Conservation (phyloP, 2,329 filamentous ascomycete species). For the Diaporthe citriasiana region DNA sequence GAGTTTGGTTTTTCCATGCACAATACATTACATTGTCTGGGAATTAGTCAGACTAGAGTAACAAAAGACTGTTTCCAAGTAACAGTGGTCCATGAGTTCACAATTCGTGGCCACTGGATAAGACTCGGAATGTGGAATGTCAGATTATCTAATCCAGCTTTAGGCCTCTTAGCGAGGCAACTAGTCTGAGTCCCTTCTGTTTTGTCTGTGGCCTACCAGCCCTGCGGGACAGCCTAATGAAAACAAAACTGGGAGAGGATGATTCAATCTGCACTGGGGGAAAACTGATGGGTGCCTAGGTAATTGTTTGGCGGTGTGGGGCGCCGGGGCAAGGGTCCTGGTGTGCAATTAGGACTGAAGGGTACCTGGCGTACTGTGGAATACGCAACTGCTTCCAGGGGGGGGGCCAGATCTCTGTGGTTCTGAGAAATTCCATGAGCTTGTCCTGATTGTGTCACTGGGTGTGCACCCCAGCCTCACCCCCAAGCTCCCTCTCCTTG, state of each 20-base stretch:
- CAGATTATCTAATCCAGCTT: background rate
- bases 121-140: background rate
- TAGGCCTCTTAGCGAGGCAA: background rate
- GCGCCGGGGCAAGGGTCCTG: background rate
- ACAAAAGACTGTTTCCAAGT: background rate
- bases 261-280: background rate
- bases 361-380: background rate
- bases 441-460: constrained; percentile 28
- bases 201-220: background rate
- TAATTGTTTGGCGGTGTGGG: background rate
- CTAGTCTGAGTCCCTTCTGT: background rate
- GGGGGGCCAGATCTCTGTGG: constrained; percentile 23
- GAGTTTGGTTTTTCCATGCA: too few species aligned
- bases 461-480: constrained; percentile 27
- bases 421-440: constrained; percentile 35
- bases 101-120: background rate
- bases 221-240: constrained; percentile 18
- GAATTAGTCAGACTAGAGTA: background rate
- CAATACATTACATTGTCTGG: background rate
- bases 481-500: constrained; percentile 2
- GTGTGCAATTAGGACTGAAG: background rate
- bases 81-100: background rate
- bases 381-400: constrained; percentile 4
- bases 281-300: background rate
- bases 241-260: background rate